These are phyloP conservation scores for Globisporangium paroecandrum DNA, from an alignment of 352 stramenopile genomes.

Conservation along the genomic window DNA sequence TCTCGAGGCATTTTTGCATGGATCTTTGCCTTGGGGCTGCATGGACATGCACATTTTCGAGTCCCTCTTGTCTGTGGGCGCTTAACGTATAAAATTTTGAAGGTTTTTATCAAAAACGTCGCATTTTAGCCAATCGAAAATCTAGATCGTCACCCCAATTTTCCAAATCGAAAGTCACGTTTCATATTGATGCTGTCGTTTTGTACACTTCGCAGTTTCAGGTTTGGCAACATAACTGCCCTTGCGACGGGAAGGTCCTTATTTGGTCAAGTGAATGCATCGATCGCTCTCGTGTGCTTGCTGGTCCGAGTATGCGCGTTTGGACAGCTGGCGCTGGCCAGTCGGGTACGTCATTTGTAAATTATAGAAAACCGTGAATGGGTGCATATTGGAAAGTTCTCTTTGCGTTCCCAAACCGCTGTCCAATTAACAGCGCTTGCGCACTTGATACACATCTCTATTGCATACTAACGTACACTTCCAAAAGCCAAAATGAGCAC, in stretches of 20 bases:
- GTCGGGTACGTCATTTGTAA: neutral
- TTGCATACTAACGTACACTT: neutral
- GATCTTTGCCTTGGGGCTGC: neutral
- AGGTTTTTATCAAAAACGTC: neutral
- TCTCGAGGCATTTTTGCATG: too few species aligned
- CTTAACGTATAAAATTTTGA: neutral
- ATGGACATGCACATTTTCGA: neutral
- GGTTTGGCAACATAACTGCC: neutral
- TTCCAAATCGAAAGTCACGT: neutral
- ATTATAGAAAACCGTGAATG: neutral
- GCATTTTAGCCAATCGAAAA: neutral
- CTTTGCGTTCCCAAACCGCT: neutral
- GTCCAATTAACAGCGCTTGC: neutral
- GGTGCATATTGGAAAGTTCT: neutral
- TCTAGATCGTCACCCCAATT: neutral
- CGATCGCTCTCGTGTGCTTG: neutral
- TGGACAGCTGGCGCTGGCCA: too few species aligned
- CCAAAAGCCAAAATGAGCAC: neutral
- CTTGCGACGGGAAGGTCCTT: neutral
- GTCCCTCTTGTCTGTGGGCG: neutral
- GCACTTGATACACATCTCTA: neutral
- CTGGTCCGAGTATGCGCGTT: neutral
- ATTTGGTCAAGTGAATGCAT: neutral
- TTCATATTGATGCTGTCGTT: neutral
- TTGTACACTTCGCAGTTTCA: neutral